Evolutionary conservation across 2,329 filamentous ascomycete genomes (phyloP), one percentile per base, ranked within the genome.

Genomic region (Pseudogymnoascus sp.): DNA sequence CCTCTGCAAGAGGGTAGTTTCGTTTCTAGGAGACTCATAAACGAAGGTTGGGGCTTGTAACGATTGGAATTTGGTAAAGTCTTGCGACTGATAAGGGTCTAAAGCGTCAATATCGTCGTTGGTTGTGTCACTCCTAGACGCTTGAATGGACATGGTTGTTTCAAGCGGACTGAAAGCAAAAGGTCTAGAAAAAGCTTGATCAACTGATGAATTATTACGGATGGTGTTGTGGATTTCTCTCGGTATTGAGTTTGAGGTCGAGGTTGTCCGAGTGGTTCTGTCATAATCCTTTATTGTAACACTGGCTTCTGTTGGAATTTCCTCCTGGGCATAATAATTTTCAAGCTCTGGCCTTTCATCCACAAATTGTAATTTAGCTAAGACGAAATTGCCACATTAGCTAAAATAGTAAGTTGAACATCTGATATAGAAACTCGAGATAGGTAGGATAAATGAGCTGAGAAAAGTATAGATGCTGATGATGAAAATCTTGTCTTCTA

Each of bases 291-390:
- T 46, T 46, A 46, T 46, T 23, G 21, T 12, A 21, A 23, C 18
- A 23, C 42, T 23, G 42, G 11, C 5, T 23, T 46, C 42, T 23
- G 11, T 23, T 23, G 42, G 18, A 14, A 21, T 46, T 4, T 46
- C 18, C 42, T 46, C 42, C 42, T 23, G 42, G 14, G 18, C 42
- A 46, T 46, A 46, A 46, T 46, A 46, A 14, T 23, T 46, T 46
- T 46, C 42, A 14, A 46, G 42, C 21, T 46, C 42, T 46, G 42
- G 42, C 42, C 42, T 14, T 46, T 46, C 42, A 46, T 46, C 42
- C 42, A 46, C 42, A 46, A 46, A 46, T 46, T 46, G 42, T 14
- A 46, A 23, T 46, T 46, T 46, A 46, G 18, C 42, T 46, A 46
- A 46, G 12, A 23, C 18, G 42, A 14, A 46, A 46, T 23, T 46